These are phyloP conservation scores for Microstroma glucosiphilum DNA, from an alignment of 1,284 basidiomycete species.

Conservation along the genomic window DNA sequence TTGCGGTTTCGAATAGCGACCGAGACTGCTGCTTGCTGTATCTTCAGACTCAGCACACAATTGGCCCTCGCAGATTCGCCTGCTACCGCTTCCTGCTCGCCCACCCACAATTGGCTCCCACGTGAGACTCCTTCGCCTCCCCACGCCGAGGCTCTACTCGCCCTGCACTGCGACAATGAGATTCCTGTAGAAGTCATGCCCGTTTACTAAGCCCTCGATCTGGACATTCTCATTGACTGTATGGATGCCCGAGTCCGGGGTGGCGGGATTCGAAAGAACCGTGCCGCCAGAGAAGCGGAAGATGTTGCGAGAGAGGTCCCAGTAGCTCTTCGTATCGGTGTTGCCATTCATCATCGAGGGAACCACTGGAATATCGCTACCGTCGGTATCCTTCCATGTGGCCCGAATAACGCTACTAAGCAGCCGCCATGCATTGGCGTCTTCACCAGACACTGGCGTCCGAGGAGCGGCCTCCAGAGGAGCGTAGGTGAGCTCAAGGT, in stretches of 20 bases:
- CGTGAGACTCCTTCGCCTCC: too few relatives aligned
- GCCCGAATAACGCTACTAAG: constrained; percentile 57
- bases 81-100: too few relatives aligned
- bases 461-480: constrained; percentile 60
- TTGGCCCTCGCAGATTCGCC: too few relatives aligned
- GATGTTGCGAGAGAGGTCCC: constrained; percentile 57
- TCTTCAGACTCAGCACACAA: too few relatives aligned
- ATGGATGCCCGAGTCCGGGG: constrained; percentile 56
- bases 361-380: constrained; percentile 53
- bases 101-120: too few relatives aligned
- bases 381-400: constrained; percentile 42
- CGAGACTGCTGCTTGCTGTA: too few relatives aligned
- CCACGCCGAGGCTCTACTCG: too few relatives aligned
- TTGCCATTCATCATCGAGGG: constrained; percentile 59
- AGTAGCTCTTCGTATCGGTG: constrained; percentile 58
- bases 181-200: constrained; percentile 55
- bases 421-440: constrained; percentile 54
- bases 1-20: too few relatives aligned
- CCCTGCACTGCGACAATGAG: constrained; percentile 53
- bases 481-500: constrained; percentile 50
- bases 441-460: constrained; percentile 53
- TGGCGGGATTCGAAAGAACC: constrained; percentile 51
- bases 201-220: constrained; percentile 52
- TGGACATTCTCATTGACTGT: constrained; percentile 61
- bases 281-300: constrained; percentile 55